A percentile compares a stretch with the other conserved stretches of the same genome.
These are phyloP conservation scores for Ceratobasidium sp. DNA, from an alignment of 1,284 basidiomycete species.

Conservation along the genomic window DNA sequence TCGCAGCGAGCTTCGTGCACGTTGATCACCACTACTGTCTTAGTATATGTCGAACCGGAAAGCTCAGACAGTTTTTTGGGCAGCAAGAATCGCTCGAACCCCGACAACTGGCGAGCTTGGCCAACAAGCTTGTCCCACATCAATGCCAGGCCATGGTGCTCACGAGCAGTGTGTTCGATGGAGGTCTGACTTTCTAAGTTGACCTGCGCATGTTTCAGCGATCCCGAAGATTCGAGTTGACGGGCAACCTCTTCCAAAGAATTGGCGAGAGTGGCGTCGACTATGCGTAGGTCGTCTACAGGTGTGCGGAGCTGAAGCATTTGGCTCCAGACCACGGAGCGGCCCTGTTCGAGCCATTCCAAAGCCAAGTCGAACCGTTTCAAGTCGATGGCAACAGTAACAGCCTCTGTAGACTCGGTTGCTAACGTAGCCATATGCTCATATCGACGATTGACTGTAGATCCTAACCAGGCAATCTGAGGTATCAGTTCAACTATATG, in stretches of 20 bases:
- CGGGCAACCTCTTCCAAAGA: slow-evolving; percentile 12
- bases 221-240: slow-evolving; percentile 32
- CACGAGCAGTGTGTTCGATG: neutral
- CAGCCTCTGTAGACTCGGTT: neutral
- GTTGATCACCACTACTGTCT: slow-evolving; percentile 17
- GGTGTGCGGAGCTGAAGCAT: slow-evolving; percentile 53
- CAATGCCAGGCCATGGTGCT: neutral
- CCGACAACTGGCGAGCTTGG: slow-evolving; percentile 4
- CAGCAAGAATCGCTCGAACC: slow-evolving; percentile 30
- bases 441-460: slow-evolving; percentile 16
- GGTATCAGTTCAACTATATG: slow-evolving; percentile 4
- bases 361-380: slow-evolving; percentile 45
- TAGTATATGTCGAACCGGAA: neutral
- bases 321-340: slow-evolving; percentile 54
- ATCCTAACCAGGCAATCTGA: slow-evolving; percentile 23
- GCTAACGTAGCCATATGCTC: neutral
- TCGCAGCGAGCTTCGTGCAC: slow-evolving; percentile 17
- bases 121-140: slow-evolving; percentile 15
- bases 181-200: neutral
- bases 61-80: neutral
- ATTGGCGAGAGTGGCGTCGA: neutral
- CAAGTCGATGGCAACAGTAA: neutral
- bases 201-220: neutral
- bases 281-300: slow-evolving; percentile 50
- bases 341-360: slow-evolving; percentile 53